Percentiles rank a stretch among this genome's conserved stretches.
phyloP scores from a whole-genome alignment of 805 yeast species.

The Cyberlindnera americana region DNA sequence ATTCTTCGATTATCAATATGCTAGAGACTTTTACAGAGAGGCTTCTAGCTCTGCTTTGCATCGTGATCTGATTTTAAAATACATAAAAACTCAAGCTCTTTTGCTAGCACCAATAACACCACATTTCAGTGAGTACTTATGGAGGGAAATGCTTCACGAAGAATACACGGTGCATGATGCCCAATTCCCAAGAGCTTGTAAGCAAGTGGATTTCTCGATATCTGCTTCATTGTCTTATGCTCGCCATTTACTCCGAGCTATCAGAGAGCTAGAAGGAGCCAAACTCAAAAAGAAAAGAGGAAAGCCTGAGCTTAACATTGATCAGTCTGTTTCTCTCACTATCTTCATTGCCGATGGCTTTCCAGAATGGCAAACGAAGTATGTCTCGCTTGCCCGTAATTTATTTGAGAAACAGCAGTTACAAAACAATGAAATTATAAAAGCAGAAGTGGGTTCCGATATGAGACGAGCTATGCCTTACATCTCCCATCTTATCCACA shows the following conservation, averaged over 20 bases:
- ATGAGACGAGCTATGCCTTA: slow-evolving; percentile 98
- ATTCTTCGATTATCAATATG: slow-evolving; percentile 88
- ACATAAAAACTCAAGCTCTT: slow-evolving; percentile 81
- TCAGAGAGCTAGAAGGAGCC: slow-evolving; percentile 90
- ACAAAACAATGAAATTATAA: slow-evolving; percentile 59
- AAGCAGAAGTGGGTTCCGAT: slow-evolving; percentile 69
- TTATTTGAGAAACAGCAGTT: slow-evolving; percentile 60
- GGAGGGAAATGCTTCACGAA: slow-evolving; percentile 74
- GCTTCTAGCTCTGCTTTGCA: slow-evolving; percentile 71
- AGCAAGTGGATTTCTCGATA: slow-evolving; percentile 57
- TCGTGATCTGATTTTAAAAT: slow-evolving; percentile 35
- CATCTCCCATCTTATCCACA: slow-evolving; percentile 77
- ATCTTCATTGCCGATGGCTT: slow-evolving; percentile 72
- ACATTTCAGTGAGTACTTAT: slow-evolving; percentile 87
- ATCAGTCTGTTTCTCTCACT: slow-evolving; percentile 67
- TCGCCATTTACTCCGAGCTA: slow-evolving; percentile 69
- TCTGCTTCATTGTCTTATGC: slow-evolving; percentile 74
- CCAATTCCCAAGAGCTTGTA: slow-evolving; percentile 71
- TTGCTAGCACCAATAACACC: slow-evolving; percentile 91
- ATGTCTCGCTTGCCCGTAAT: slow-evolving; percentile 72
- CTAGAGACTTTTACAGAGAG: slow-evolving; percentile 96
- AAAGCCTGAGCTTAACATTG: slow-evolving; percentile 66
- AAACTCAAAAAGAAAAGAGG: slow-evolving; percentile 72
- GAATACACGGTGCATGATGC: slow-evolving; percentile 67
- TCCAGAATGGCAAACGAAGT: slow-evolving; percentile 88